phyloP scores from a whole-genome alignment of 345 rosid genomes.

The Turnera subulata region DNA sequence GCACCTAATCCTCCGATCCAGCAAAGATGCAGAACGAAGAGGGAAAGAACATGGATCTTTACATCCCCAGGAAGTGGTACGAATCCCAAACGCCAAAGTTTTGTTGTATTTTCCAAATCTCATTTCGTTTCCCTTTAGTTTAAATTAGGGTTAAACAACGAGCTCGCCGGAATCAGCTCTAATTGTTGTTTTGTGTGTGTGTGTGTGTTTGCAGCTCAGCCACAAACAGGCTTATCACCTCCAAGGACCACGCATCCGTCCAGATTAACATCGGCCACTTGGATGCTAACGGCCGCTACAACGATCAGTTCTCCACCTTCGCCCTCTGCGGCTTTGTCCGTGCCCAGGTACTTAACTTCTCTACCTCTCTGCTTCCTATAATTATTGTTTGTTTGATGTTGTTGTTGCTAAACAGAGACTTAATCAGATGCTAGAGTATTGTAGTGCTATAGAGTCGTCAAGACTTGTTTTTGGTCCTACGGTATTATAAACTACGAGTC shows the following conservation, averaged over 20 bases:
- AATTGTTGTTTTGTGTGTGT: background rate
- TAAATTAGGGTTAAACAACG: background rate
- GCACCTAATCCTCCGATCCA: too few relatives aligned
- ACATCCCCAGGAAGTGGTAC: slow-evolving; percentile 87
- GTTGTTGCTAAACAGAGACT: too few relatives aligned
- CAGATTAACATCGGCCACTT: slow-evolving; percentile 53
- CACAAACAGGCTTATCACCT: slow-evolving; percentile 59
- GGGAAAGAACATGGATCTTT: slow-evolving; percentile 70
- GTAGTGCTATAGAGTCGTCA: too few relatives aligned
- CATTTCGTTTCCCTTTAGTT: background rate
- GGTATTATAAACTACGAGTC: too few relatives aligned
- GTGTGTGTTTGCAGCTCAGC: slow-evolving; percentile 41
- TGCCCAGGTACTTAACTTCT: slow-evolving; percentile 39
- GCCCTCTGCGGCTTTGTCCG: slow-evolving; percentile 63
- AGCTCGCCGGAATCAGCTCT: background rate
- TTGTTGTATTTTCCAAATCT: too few relatives aligned
- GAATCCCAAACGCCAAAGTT: too few relatives aligned
- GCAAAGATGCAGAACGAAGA: slow-evolving; percentile 84
- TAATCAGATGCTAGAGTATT: too few relatives aligned
- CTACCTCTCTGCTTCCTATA: background rate
- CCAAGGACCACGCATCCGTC: slow-evolving; percentile 63
- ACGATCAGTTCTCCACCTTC: slow-evolving; percentile 39
- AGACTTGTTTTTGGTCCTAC: too few relatives aligned
- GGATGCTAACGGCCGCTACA: slow-evolving; percentile 47
- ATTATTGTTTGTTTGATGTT: too few relatives aligned